A percentile compares a stretch with the other conserved stretches of the same genome.
Conservation (phyloP, 352 stramenopile species). For the Pythium folliculosum region DNA sequence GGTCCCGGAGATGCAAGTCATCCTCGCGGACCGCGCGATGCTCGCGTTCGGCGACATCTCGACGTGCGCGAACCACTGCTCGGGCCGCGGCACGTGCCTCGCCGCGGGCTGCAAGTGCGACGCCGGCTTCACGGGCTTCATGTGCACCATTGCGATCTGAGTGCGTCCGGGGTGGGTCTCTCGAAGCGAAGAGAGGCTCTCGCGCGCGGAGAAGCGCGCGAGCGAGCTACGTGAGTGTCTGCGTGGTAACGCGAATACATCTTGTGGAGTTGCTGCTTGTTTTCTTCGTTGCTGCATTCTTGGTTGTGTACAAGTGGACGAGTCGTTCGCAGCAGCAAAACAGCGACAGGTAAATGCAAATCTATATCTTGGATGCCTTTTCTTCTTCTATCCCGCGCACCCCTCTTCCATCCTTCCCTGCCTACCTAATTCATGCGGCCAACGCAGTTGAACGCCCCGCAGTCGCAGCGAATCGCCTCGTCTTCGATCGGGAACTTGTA, state of each 20-base stretch:
- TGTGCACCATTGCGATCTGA: conserved; percentile 29
- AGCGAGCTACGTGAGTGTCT: neutral
- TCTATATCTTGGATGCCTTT: neutral
- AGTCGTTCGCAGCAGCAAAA: neutral
- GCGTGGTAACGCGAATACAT: neutral
- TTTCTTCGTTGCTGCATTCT: neutral
- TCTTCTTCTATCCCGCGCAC: neutral
- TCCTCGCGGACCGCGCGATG: conserved; percentile 21
- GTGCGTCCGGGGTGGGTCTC: neutral
- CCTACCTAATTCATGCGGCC: conserved; percentile 92
- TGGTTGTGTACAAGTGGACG: neutral
- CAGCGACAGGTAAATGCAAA: neutral
- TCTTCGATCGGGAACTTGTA: conserved; percentile 98
- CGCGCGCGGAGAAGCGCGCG: neutral
- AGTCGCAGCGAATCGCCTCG: conserved; percentile 93
- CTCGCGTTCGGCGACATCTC: conserved; percentile 29
- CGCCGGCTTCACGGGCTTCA: conserved; percentile 29
- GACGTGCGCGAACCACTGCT: conserved; percentile 30
- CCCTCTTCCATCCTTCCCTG: neutral
- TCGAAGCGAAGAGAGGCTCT: conserved; percentile 1
- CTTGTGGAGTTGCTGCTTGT: neutral
- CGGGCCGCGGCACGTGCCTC: conserved; percentile 28
- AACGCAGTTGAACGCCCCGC: conserved; percentile 93
- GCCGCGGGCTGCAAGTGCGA: conserved; percentile 32
- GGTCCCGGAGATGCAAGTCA: conserved; percentile 1